phyloP scores from a whole-genome alignment of 1,284 basidiomycete species.

The Flammula alnicola region DNA sequence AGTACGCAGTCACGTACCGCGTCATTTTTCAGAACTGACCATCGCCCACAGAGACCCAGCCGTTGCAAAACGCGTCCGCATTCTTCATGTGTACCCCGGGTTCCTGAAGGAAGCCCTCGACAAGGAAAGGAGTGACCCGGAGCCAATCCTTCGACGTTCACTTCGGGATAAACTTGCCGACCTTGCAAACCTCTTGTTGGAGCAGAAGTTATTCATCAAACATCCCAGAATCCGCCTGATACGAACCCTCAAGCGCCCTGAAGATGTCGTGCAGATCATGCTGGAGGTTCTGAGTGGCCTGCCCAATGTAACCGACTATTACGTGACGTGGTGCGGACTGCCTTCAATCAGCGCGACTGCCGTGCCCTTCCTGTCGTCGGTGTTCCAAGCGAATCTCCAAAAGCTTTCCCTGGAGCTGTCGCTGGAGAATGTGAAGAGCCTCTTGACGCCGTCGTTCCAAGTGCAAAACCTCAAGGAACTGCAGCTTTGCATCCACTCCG shows the following conservation, averaged over 20 bases:
- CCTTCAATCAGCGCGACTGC: conserved; percentile 36
- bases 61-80: conserved; percentile 46
- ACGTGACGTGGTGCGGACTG: conserved; percentile 48
- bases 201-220: conserved; percentile 33
- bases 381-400: conserved; percentile 40
- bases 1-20: conserved; percentile 30
- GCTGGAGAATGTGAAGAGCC: conserved; percentile 42
- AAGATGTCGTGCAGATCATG: conserved; percentile 42
- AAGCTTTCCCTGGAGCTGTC: conserved; percentile 46
- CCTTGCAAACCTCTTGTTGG: conserved; percentile 37
- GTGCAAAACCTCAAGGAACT: conserved; percentile 43
- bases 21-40: conserved; percentile 1
- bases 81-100: conserved; percentile 47
- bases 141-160: conserved; percentile 24
- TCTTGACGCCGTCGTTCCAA: conserved; percentile 35
- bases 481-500: conserved; percentile 44
- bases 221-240: conserved; percentile 32
- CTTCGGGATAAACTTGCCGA: conserved; percentile 31
- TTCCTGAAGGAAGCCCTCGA: conserved; percentile 45
- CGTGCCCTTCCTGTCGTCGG: conserved; percentile 39
- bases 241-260: conserved; percentile 34
- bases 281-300: conserved; percentile 44
- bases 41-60: conserved; percentile 41
- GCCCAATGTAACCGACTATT: conserved; percentile 46
- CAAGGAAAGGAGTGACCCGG: conserved; percentile 20